phyloP scores from a whole-genome alignment of 176 grass and related monocot genomes.

The Oryza brachyantha region DNA sequence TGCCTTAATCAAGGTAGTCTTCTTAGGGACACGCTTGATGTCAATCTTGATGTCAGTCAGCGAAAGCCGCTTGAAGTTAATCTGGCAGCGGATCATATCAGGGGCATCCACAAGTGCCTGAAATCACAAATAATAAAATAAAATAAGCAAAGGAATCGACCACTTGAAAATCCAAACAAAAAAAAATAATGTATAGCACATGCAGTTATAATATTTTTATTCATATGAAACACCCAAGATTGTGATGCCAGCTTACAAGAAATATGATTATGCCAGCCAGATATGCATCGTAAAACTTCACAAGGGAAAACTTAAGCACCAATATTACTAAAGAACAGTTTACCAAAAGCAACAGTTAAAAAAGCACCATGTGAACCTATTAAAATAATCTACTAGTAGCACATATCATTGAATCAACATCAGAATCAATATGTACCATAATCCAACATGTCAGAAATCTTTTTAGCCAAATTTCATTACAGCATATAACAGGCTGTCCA shows the following conservation, averaged over 20 bases:
- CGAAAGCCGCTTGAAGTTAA: slow-evolving; percentile 90
- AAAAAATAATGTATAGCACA: too few relatives aligned
- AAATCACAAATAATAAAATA: neutral
- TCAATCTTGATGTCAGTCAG: slow-evolving; percentile 61
- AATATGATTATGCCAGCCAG: too few relatives aligned
- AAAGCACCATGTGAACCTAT: neutral
- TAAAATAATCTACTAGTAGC: neutral
- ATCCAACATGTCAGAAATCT: neutral
- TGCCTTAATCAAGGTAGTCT: slow-evolving; percentile 46
- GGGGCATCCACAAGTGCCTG: slow-evolving; percentile 96
- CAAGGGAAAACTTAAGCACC: neutral
- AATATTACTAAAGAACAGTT: neutral
- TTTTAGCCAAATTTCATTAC: neutral
- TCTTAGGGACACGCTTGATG: slow-evolving; percentile 56
- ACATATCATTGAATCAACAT: neutral
- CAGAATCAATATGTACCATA: neutral
- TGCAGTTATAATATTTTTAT: too few relatives aligned
- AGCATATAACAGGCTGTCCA: neutral
- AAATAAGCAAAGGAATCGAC: neutral
- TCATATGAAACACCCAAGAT: too few relatives aligned
- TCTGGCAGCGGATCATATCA: slow-evolving; percentile 88
- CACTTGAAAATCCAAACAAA: neutral
- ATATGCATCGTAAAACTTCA: too few relatives aligned
- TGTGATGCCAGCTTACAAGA: neutral
- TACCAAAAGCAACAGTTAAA: neutral